Percentiles rank a stretch among this genome's conserved stretches.
phyloP scores from a whole-genome alignment of 1,284 basidiomycete species.

The Leccinum pachyderme region DNA sequence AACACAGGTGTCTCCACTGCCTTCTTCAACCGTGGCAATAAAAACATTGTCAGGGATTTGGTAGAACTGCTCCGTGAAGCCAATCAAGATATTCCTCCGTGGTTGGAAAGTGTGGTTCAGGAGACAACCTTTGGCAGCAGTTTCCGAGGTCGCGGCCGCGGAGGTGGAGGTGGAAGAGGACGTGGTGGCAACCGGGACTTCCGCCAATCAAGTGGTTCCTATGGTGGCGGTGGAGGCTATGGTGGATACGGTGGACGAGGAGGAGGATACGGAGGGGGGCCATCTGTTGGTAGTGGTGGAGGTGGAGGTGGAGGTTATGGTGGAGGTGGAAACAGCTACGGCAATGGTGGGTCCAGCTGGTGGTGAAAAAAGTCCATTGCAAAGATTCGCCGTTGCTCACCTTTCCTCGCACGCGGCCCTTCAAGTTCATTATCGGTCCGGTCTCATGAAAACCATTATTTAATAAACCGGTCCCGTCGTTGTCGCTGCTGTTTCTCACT shows the following conservation, averaged over 20 bases:
- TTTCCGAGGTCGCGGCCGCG: constrained; percentile 59
- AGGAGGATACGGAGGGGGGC: constrained; percentile 33
- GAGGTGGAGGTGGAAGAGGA: constrained; percentile 49
- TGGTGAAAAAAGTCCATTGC: constrained; percentile 40
- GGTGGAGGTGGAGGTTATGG: constrained; percentile 41
- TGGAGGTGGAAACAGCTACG: constrained; percentile 39
- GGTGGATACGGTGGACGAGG: constrained; percentile 41
- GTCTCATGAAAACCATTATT: constrained; percentile 27
- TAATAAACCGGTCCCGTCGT: constrained; percentile 14
- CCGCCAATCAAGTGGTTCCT: constrained; percentile 43
- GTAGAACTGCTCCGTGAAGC: constrained; percentile 94
- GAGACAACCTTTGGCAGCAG: constrained; percentile 71
- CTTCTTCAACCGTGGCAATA: constrained; percentile 92
- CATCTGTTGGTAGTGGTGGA: constrained; percentile 39
- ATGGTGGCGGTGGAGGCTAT: constrained; percentile 37
- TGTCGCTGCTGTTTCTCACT: constrained; percentile 30
- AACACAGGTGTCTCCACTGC: constrained; percentile 96
- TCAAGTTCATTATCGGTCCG: constrained; percentile 19
- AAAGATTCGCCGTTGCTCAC: constrained; percentile 9
- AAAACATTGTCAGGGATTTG: constrained; percentile 89
- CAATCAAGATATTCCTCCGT: constrained; percentile 93
- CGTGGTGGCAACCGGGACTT: constrained; percentile 50
- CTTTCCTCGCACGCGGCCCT: constrained; percentile 7
- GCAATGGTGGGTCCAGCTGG: constrained; percentile 41
- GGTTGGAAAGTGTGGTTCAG: constrained; percentile 86